Percentiles rank a stretch among this genome's conserved stretches.
Conservation (phyloP, 2,329 filamentous ascomycete genomes). For the Pestalotiopsis sp. region DNA sequence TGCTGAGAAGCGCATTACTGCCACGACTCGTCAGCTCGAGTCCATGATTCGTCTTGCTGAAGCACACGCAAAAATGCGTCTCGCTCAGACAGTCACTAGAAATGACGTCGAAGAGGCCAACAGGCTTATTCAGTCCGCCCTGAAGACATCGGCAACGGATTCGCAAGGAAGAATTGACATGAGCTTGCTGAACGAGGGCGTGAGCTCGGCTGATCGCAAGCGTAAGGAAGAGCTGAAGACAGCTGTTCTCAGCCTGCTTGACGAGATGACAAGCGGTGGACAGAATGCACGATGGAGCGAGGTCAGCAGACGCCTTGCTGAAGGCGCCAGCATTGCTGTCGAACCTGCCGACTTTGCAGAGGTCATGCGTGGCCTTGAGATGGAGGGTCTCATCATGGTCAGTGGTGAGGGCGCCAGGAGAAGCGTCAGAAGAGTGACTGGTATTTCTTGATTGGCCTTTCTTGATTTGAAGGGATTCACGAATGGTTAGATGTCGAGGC, state of each 20-base stretch:
- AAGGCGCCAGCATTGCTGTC: slow-evolving; percentile 70
- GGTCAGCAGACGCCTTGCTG: slow-evolving; percentile 71
- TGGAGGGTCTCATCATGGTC: slow-evolving; percentile 81
- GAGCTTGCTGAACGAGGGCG: slow-evolving; percentile 93
- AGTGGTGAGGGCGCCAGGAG: slow-evolving; percentile 83
- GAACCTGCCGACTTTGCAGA: slow-evolving; percentile 84
- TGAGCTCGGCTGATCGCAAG: slow-evolving; percentile 82
- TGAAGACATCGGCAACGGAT: slow-evolving; percentile 98
- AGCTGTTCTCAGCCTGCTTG: slow-evolving; percentile 73
- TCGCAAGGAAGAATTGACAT: slow-evolving; percentile 93
- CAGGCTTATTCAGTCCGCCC: slow-evolving; percentile 86
- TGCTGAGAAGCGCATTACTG: slow-evolving; percentile 93
- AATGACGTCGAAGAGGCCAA: slow-evolving; percentile 89
- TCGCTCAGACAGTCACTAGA: slow-evolving; percentile 74
- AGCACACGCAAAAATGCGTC: slow-evolving; percentile 97
- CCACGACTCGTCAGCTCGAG: slow-evolving; percentile 94
- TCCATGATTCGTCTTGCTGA: slow-evolving; percentile 97
- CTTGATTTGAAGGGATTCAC: background rate
- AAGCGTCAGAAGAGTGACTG: slow-evolving; percentile 76
- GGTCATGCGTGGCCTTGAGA: slow-evolving; percentile 77
- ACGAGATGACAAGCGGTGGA: slow-evolving; percentile 75
- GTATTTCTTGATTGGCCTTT: slow-evolving; percentile 37
- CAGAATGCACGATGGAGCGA: slow-evolving; percentile 78
- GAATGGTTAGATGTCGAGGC: background rate
- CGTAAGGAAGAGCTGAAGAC: slow-evolving; percentile 83